phyloP scores from a whole-genome alignment of 805 yeast species.

The Brettanomyces naardenensis region DNA sequence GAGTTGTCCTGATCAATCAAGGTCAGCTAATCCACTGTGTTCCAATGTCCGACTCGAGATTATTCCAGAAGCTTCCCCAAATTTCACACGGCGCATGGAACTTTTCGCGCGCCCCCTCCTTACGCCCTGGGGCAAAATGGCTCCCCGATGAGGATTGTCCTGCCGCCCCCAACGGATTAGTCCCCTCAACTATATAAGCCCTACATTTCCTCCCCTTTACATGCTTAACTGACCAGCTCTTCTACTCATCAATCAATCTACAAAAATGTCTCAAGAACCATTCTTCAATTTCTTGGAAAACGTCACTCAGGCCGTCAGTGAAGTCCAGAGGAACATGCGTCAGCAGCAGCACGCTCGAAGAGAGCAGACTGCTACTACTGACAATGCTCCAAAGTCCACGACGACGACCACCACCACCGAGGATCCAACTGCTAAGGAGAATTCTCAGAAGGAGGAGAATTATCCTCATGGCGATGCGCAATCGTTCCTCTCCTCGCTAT shows the following conservation, averaged over 20 bases:
- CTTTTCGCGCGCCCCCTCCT: no score
- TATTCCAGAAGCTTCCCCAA: no score
- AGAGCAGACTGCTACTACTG: slow-evolving; percentile 5
- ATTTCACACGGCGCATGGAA: no score
- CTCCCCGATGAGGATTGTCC: no score
- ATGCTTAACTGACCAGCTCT: no score
- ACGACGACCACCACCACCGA: not conserved
- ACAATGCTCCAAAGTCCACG: slow-evolving; percentile 6
- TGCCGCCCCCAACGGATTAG: no score
- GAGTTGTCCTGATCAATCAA: no score
- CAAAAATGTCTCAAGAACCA: slow-evolving; percentile 25
- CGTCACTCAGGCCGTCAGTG: slow-evolving; percentile 33
- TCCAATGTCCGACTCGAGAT: no score
- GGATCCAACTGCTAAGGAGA: not conserved
- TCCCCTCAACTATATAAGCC: no score
- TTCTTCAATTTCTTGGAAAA: slow-evolving; percentile 36
- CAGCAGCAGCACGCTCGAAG: not conserved
- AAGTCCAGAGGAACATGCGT: slow-evolving; percentile 13
- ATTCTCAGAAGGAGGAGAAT: slow-evolving; percentile 7
- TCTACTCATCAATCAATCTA: slow-evolving; percentile 5
- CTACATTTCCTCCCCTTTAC: no score
- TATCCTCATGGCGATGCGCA: slow-evolving; percentile 29
- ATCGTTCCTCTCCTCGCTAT: slow-evolving; percentile 21
- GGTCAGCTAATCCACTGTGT: no score
- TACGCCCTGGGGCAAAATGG: no score